phyloP scores from a whole-genome alignment of 768 basidiomycete genomes.

The Rhodocollybia butyracea region DNA sequence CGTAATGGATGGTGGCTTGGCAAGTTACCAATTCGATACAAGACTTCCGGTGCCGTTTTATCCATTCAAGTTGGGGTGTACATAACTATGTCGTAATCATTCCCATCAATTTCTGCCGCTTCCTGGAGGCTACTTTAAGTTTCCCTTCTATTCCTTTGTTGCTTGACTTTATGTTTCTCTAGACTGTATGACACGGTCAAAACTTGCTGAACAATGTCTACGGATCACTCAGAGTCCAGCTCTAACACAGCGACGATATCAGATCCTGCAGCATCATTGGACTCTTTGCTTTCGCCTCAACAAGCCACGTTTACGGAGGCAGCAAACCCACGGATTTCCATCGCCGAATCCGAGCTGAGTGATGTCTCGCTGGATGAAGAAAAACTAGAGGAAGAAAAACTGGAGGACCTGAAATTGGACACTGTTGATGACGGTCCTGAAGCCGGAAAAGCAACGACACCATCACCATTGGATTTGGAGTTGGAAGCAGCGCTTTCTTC shows the following conservation, averaged over 20 bases:
- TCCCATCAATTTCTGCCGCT: too few species aligned
- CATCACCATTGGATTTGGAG: not conserved
- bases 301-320: constrained; percentile 20
- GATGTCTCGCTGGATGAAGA: constrained; percentile 59
- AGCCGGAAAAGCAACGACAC: not conserved
- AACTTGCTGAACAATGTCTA: constrained; percentile 14
- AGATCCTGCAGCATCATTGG: constrained; percentile 28
- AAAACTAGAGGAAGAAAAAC: constrained; percentile 14
- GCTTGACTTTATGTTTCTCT: not conserved
- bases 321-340: constrained; percentile 33
- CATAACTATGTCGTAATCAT: too few species aligned
- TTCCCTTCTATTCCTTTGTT: too few species aligned
- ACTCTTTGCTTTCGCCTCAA: constrained; percentile 51
- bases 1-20: too few species aligned
- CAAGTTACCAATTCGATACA: too few species aligned
- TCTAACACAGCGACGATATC: not conserved
- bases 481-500: not conserved
- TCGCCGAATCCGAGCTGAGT: constrained; percentile 61
- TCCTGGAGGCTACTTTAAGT: too few species aligned
- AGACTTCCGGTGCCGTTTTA: too few species aligned
- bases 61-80: too few species aligned
- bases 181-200: constrained; percentile 2
- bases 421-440: not conserved
- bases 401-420: not conserved
- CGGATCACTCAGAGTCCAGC: constrained; percentile 12